Base-by-base conservation (phyloP, 768 basidiomycete genomes). In the Agaricus subrufescens region DNA sequence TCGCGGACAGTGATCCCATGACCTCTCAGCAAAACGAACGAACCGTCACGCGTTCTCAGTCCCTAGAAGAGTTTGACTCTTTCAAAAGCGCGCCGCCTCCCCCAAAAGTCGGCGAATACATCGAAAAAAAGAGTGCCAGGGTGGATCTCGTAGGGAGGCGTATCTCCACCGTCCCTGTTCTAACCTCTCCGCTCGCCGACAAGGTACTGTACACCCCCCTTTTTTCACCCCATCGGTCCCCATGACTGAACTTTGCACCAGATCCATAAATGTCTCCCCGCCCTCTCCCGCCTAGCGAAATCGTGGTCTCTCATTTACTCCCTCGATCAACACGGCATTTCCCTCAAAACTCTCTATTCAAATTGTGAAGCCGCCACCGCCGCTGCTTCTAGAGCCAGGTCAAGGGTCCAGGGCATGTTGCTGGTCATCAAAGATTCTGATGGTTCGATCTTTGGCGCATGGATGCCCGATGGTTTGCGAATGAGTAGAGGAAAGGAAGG, bases 261-360 rank as follows among this genome's bases (percentile, higher is more conserved):
- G 91, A 73, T 94, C 26, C 86, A 90, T 0, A 70, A 83, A 1
- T 75, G 84, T 56, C 76, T 95, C 1, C 88, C 92, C 0, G 84
- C 91, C 0, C 79, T 94, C 5, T 75, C 82, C 1, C 85, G 87
- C 3, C 80, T 95, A 15, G 78, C 86, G 0, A 74, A 77, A 6
- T 72, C 76, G 29, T 96, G 94, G 94, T 79, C 80, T 0, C 79
- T 95, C 0, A 71, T 94, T 4, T 94, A 95, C 72, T 94, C 92
- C 14, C 78, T 97, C 15, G 96, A 98, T 65, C 94, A 97, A 64
- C 90, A 98, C 62, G 96, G 96, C 0, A 94, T 95, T 45, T 95
- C 93, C 11, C 76, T 98, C 12, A 85, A 87, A 45, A 97, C 96
- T 1, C 79, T 98, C 4, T 98, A 97, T 67, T 64, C 78, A 2